Evolutionary conservation across 2,329 filamentous ascomycete genomes (phyloP), one percentile per base, ranked within the genome.

Genomic region (Aspergillus hortae): DNA sequence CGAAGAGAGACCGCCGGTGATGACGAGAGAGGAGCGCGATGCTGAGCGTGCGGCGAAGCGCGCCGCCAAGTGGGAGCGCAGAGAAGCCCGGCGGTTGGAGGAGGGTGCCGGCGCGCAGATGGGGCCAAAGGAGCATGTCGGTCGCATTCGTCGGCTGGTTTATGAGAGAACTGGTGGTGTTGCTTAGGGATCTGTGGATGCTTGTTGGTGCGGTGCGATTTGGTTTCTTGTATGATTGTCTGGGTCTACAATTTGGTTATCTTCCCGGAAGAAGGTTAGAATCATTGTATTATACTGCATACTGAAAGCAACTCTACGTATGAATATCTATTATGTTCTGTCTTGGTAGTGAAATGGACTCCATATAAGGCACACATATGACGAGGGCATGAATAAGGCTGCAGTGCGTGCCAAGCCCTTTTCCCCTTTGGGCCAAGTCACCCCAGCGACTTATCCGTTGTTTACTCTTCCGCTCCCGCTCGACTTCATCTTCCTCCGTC

Each of bases 11-110:
- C 71, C 72, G 43, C 45, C 67, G 33, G 66, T 75, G 6, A 45
- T 70, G 62, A 67, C 63, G 15, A 56, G 63, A 17, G 63, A 64
- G 52, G 69, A 74, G 56, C 64, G 70, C 14, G 63, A 72, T 52
- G 61, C 56, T 23, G 55, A 63, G 59, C 59, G 65, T 6, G 61
- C 61, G 41, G 48, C 52, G 11, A 68, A 69, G 56, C 65, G 66
- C 57, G 59, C 61, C 42, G 62, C 54, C 6, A 71, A 74, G 56
- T 62, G 63, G 48, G 49, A 66, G 50, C 61, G 66, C 38, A 60
- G 64, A 45, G 66, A 70, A 49, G 58, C 56, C 23, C 63, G 57
- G 51, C 56, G 60, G 19, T 47, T 56, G n/a, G 60, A 61, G 14
- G 42, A 42, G 15, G 32, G 25, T 10, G 43, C 46, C 30, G 15